Base-by-base conservation (phyloP, 2,329 filamentous ascomycete genomes). In the Didymella pinodella region DNA sequence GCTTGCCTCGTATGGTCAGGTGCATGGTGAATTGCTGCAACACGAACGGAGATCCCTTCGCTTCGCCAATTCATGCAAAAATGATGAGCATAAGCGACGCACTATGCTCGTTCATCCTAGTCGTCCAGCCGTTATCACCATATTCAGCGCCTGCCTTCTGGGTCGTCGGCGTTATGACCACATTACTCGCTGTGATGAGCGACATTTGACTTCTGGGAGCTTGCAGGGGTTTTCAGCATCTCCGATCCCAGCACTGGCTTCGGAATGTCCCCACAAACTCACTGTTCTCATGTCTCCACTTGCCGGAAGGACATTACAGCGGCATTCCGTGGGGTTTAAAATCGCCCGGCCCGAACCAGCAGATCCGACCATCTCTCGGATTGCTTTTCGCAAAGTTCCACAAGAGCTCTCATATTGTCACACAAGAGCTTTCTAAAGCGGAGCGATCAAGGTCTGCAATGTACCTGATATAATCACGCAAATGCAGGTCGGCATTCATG, bases 41-140 rank as follows among this genome's bases (percentile, higher is more conserved):
- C 50, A 44, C 20, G 29, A 45, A 38, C 28, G 38, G 52, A 56
- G 44, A 52, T 52, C 46, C 40, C 43, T 59, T 59, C 44, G 48
- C 47, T 50, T 50, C 41, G 50, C 51, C 45, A 51, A n/a, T 41
- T 25, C 43, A 56, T 59, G 56, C 55, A 25, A 53, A 31, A 43
- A 41, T 59, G 44, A 47, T 53, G 51, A 56, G 51, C 59, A 62
- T 52, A 55, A 56, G 48, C 48, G 40, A 54, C 25, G 20, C 40
- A 50, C 34, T 29, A 36, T 49, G 32, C 40, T 12, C 16, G 18
- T 22, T 20, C 20, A 57, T 31, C 48, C 41, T 48, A 26, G 48
- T 16, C 5, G 36, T 46, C 32, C 31, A 32, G 29, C 26, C 32
- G 34, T n/a, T n/a, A 36, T 32, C 20, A 22, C 32, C 34, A 20